Percentiles rank a stretch among this genome's conserved stretches.
These are phyloP conservation scores for Penicillium sp. DNA, from an alignment of 2,329 filamentous ascomycete genomes.

Conservation along the genomic window DNA sequence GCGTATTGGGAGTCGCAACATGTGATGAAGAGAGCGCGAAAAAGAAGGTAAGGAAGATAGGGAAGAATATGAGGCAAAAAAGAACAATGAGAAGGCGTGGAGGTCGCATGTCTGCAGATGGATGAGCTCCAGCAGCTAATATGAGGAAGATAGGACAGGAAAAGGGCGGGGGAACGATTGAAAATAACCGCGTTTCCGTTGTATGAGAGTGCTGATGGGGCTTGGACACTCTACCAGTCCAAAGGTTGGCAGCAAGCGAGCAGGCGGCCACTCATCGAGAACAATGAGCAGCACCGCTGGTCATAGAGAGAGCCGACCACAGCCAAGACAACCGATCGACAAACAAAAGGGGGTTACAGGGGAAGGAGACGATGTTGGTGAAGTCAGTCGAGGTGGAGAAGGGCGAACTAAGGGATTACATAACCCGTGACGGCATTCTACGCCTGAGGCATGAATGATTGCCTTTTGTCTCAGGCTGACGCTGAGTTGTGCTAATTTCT, in stretches of 20 bases:
- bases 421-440: constrained; percentile 17
- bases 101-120: constrained; percentile 41
- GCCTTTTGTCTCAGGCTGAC: neutral
- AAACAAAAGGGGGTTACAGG: constrained; percentile 5
- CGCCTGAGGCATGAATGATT: constrained; percentile 9
- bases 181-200: constrained; percentile 13
- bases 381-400: constrained; percentile 19
- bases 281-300: constrained; percentile 21
- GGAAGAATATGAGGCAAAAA: constrained; percentile 45
- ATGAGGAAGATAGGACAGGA: neutral
- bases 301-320: constrained; percentile 8
- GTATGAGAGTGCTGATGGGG: constrained; percentile 19
- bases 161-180: constrained; percentile 7
- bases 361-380: constrained; percentile 5
- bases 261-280: constrained; percentile 34
- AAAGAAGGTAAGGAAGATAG: constrained; percentile 46
- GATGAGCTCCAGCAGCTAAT: neutral
- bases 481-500: neutral
- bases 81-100: constrained; percentile 45
- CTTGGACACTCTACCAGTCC: constrained; percentile 29
- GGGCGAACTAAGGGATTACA: constrained; percentile 19
- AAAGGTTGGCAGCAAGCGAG: constrained; percentile 27
- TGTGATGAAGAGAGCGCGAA: constrained; percentile 41
- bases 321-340: constrained; percentile 8
- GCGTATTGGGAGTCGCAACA: constrained; percentile 35